Evolutionary conservation across 305 asterid species (phyloP).

Genomic region (Striga hermonthica): DNA sequence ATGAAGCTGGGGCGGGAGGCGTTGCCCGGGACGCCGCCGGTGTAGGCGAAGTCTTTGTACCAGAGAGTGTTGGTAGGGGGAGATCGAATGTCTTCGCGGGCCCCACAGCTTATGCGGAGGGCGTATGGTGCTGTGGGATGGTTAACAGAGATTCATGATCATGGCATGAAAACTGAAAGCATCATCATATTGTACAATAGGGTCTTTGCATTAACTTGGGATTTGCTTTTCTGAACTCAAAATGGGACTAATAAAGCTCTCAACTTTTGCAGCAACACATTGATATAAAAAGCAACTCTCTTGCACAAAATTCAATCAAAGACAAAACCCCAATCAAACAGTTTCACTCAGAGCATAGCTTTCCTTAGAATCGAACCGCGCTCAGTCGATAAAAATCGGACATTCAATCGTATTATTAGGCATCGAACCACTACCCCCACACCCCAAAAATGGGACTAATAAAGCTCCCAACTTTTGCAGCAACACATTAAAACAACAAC

Average conservation of each 20-base stretch:
- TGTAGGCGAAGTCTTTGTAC: constrained; percentile 87
- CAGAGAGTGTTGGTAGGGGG: constrained; percentile 73
- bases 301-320: constrained; percentile 18
- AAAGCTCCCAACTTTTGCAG: neutral
- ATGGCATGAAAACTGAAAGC: too few species aligned
- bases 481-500: neutral
- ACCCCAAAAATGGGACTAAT: too few species aligned
- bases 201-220: constrained; percentile 2
- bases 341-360: neutral
- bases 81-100: constrained; percentile 64
- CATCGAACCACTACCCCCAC: too few species aligned
- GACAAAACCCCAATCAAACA: neutral
- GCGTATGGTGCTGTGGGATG: constrained; percentile 68
- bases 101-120: constrained; percentile 92
- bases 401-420: too few species aligned
- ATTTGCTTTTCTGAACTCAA: constrained; percentile 13
- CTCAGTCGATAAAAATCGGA: too few species aligned
- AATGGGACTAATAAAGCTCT: too few species aligned
- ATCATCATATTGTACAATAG: neutral
- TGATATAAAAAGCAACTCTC: neutral
- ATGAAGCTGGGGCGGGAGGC: constrained; percentile 71
- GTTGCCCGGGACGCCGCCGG: constrained; percentile 79
- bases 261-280: neutral
- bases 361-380: too few species aligned
- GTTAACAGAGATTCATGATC: neutral